A percentile compares a stretch with the other conserved stretches of the same genome.
phyloP scores from a whole-genome alignment of 2,329 filamentous ascomycete species.

The Pseudocercospora eumusae region DNA sequence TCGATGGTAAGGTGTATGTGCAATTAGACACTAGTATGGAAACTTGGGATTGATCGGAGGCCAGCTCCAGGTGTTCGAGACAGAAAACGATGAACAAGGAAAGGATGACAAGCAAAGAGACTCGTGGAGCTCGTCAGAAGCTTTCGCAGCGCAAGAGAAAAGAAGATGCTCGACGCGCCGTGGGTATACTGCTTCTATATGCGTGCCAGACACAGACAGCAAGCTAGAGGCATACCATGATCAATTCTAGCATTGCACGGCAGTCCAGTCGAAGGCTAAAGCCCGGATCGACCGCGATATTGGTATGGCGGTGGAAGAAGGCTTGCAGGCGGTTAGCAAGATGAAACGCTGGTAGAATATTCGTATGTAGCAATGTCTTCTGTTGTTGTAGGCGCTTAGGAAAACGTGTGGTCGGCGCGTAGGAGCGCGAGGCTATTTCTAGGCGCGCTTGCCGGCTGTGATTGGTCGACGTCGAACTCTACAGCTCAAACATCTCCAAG shows the following conservation, averaged over 20 bases:
- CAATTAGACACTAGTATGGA: slow-evolving; percentile 33
- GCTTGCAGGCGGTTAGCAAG: slow-evolving; percentile 32
- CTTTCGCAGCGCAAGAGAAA: slow-evolving; percentile 25
- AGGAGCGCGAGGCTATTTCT: not conserved
- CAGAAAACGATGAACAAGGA: slow-evolving; percentile 40
- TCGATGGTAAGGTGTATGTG: slow-evolving; percentile 17
- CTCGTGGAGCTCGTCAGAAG: slow-evolving; percentile 43
- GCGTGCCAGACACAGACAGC: slow-evolving; percentile 20
- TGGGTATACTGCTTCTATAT: slow-evolving; percentile 32
- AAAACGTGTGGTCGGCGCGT: slow-evolving; percentile 22
- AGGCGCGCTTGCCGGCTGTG: not conserved
- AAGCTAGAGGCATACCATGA: slow-evolving; percentile 11
- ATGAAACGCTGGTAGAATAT: slow-evolving; percentile 38
- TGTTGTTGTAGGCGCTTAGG: slow-evolving; percentile 26
- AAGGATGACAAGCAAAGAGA: slow-evolving; percentile 43
- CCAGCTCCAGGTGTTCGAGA: slow-evolving; percentile 48
- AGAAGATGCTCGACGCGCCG: slow-evolving; percentile 24
- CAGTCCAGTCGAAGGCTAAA: slow-evolving; percentile 15
- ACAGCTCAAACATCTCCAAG: slow-evolving; percentile 9
- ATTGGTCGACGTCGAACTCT: not conserved
- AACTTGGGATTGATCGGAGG: slow-evolving; percentile 38
- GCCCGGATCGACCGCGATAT: slow-evolving; percentile 16
- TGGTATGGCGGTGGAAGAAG: slow-evolving; percentile 19
- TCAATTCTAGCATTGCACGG: slow-evolving; percentile 18
- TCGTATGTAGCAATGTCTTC: slow-evolving; percentile 12